These are phyloP conservation scores for Eutrema japonicum DNA, from an alignment of 345 rosid species.

Conservation along the genomic window DNA sequence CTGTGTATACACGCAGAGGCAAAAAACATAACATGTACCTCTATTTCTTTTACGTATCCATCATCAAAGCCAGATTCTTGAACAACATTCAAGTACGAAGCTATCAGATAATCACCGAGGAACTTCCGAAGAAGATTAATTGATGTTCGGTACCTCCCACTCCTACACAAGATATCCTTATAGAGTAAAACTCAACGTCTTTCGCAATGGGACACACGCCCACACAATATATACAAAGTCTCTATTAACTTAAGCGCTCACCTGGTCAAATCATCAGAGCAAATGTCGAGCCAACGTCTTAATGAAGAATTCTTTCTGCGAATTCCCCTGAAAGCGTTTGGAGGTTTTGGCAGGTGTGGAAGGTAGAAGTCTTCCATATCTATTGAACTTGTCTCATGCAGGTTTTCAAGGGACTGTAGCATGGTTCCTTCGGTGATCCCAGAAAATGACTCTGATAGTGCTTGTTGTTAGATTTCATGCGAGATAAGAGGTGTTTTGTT, in stretches of 20 bases:
- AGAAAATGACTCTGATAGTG: conserved; percentile 60
- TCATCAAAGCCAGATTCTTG: conserved; percentile 82
- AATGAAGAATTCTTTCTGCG: conserved; percentile 64
- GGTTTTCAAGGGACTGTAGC: conserved; percentile 60
- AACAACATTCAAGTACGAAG: conserved; percentile 65
- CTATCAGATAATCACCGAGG: conserved; percentile 86
- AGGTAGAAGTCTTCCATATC: conserved; percentile 62
- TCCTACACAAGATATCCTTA: conserved; percentile 50
- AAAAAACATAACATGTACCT: conserved; percentile 47
- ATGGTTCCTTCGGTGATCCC: conserved; percentile 57
- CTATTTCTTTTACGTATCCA: conserved; percentile 83
- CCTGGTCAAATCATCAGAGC: conserved; percentile 84
- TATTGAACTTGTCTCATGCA: conserved; percentile 58
- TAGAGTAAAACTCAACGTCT: conserved; percentile 3
- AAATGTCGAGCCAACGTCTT: conserved; percentile 85
- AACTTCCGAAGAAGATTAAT: conserved; percentile 78
- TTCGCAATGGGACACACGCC: background rate
- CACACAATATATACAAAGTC: conserved; percentile 4
- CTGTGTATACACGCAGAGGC: background rate
- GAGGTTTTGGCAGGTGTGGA: conserved; percentile 81
- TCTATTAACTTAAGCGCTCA: conserved; percentile 43
- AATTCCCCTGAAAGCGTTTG: conserved; percentile 82
- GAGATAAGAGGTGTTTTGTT: background rate
- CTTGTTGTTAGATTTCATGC: conserved; percentile 32
- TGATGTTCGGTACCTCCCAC: conserved; percentile 61